Conservation (phyloP, 1,284 basidiomycete genomes). For the Leccinum proximum region DNA sequence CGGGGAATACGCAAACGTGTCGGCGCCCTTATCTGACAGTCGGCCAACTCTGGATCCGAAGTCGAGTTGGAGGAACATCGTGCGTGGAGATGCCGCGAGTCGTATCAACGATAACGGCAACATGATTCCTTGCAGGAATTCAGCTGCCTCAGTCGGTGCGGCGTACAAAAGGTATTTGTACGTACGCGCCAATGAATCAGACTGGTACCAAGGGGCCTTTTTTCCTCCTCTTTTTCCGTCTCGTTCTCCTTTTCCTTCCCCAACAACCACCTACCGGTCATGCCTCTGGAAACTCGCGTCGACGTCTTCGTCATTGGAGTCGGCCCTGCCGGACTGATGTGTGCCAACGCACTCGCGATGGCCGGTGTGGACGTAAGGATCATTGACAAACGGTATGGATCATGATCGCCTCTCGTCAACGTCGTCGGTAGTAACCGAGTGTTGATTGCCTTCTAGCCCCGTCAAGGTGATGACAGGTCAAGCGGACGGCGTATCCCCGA, state of each 20-base stretch:
- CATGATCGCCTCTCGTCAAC: not conserved
- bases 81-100: not conserved
- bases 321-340: constrained; percentile 1
- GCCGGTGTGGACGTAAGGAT: not conserved
- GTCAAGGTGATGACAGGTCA: not conserved
- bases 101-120: not conserved
- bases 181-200: not conserved
- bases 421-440: not conserved
- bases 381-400: not conserved
- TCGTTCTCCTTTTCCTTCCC: not conserved
- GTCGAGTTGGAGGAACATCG: not conserved
- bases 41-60: not conserved
- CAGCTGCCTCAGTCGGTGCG: not conserved
- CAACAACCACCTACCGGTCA: not conserved
- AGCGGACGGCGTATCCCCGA: not conserved
- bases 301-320: constrained; percentile 32
- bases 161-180: not conserved
- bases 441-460: not conserved
- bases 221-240: not conserved
- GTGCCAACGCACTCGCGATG: not conserved
- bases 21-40: not conserved
- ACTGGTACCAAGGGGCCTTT: not conserved
- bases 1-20: not conserved
- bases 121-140: not conserved
- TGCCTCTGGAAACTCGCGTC: constrained; percentile 34